These are phyloP conservation scores for Fulvia fulva DNA, from an alignment of 2,329 filamentous ascomycete species.

Conservation along the genomic window DNA sequence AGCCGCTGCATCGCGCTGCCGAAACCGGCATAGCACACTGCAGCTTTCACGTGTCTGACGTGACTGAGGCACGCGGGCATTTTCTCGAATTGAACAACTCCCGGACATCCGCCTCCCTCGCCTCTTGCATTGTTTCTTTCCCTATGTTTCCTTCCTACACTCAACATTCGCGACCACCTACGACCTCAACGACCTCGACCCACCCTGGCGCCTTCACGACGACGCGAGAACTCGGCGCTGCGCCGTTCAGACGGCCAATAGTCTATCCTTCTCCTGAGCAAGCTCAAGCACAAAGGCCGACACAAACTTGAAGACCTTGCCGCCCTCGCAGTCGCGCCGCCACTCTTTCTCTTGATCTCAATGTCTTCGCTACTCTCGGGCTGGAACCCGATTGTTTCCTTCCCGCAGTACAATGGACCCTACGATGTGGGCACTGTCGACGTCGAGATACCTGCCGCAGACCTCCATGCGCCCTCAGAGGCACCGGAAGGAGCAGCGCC, in stretches of 20 bases:
- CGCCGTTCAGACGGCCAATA: neutral
- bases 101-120: neutral
- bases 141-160: neutral
- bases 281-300: neutral
- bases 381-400: conserved; percentile 65
- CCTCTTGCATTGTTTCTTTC: neutral
- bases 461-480: conserved; percentile 54
- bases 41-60: neutral
- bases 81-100: neutral
- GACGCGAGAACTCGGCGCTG: neutral
- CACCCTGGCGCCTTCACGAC: neutral
- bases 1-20: neutral
- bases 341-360: conserved; percentile 2
- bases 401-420: conserved; percentile 72
- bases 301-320: neutral
- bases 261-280: neutral
- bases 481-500: conserved; percentile 55
- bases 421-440: conserved; percentile 77
- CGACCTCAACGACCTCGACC: neutral
- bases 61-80: neutral
- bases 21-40: neutral
- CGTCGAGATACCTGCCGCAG: conserved; percentile 67
- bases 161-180: neutral
- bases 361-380: conserved; percentile 42
- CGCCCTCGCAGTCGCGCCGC: neutral